Evolutionary conservation across 2,329 filamentous ascomycete genomes (phyloP), one percentile per base, ranked within the genome.

Genomic region (Zasmidium citrigriseum): DNA sequence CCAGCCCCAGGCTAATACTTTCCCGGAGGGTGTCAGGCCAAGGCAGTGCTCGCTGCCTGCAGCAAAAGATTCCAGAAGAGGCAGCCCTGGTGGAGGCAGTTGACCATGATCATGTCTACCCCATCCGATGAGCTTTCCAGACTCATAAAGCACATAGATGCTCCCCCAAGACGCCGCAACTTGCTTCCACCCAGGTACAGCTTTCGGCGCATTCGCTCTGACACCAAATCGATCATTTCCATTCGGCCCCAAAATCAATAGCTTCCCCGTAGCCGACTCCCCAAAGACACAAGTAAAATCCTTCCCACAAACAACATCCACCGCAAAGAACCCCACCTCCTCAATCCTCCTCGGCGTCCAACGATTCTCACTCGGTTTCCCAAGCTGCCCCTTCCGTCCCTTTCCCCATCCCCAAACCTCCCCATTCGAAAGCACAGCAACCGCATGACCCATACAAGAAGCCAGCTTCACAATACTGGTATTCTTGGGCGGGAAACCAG

Each of bases 1-100:
- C 95, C 95, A 99, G 20, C 95, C 95, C 91, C 93, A 98, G 1
- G 90, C 85, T 50, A 96, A 76, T 1, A 96, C 85, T 52, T 87
- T 83, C 1, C 85, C 85, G 60, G 64, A 52, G 20, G 82, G 79
- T 10, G 89, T 86, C 23, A 93, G 75, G 9, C 86, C 90, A 62
- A 98, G 75, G n/a, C 85, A 86, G 74, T 99, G 95, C 74, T 98
- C 95, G 70, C 93, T 97, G 0, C 95, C 95, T 47, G 89, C 84
- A 2, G 90, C 89, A n/a, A 98, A 82, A 22, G 80, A 78, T 10
- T 77, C 75, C 2, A 92, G 69, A 1, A 71, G 69, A 0, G 88
- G 87, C 1, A 96, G 72, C 22, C 78, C 77, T 1, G 75, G 70
- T 1, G 90, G 89, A 21, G 88, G 82, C 9, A 96, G 78, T 70